Percentiles rank a stretch among this genome's conserved stretches.
Evolutionary conservation across 2,329 filamentous ascomycete species (phyloP).

Genomic region (Hyphodiscus sp.): DNA sequence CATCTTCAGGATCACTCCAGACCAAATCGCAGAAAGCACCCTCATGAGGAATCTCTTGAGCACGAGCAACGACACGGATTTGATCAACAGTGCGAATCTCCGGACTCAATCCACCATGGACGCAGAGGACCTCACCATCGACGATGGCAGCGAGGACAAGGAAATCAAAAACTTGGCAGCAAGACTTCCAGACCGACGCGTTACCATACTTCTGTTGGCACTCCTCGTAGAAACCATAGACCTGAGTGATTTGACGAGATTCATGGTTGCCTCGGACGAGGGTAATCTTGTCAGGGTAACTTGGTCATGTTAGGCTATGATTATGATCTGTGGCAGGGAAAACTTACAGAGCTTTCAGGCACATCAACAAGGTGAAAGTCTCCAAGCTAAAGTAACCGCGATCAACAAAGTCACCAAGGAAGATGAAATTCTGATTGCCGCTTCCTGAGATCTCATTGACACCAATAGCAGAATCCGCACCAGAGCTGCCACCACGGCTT

Average conservation of each 20-base stretch:
- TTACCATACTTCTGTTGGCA: constrained; percentile 73
- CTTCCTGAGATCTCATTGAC: constrained; percentile 38
- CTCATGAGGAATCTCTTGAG: constrained; percentile 71
- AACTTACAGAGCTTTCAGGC: constrained; percentile 62
- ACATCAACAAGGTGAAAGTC: constrained; percentile 66
- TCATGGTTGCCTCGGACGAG: constrained; percentile 71
- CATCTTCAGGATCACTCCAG: constrained; percentile 69
- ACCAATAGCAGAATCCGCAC: constrained; percentile 31
- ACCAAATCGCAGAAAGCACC: constrained; percentile 72
- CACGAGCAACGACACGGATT: constrained; percentile 66
- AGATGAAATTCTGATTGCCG: constrained; percentile 64
- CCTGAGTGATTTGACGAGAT: constrained; percentile 70
- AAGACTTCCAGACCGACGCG: constrained; percentile 72
- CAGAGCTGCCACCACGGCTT: constrained; percentile 36
- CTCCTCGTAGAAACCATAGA: constrained; percentile 75
- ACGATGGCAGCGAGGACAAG: constrained; percentile 68
- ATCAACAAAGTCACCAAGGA: constrained; percentile 68
- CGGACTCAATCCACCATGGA: constrained; percentile 65
- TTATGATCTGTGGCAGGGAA: neutral
- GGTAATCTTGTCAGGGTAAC: constrained; percentile 66
- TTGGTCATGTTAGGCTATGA: constrained; percentile 27
- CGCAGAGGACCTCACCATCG: constrained; percentile 67
- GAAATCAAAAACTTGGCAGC: constrained; percentile 73
- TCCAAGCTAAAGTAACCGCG: constrained; percentile 69
- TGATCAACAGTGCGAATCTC: constrained; percentile 71